Conservation (phyloP, 2,329 filamentous ascomycete genomes). For the Trichoderma polysporum region DNA sequence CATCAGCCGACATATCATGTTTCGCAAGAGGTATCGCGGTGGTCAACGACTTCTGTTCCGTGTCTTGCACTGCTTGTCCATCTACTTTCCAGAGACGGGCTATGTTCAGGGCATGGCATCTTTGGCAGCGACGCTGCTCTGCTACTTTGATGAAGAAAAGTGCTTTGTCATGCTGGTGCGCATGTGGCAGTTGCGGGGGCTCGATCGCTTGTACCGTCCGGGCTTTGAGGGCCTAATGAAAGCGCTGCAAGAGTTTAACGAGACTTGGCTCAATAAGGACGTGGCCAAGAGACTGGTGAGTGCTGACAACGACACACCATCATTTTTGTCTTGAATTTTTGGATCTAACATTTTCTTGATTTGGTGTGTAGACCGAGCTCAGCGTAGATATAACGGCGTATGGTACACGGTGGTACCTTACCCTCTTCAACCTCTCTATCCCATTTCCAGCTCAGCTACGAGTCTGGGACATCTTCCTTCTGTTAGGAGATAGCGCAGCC, state of each 20-base stretch:
- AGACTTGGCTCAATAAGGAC: conserved; percentile 77
- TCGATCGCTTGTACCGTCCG: conserved; percentile 78
- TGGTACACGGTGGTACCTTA: conserved; percentile 95
- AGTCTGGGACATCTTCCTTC: conserved; percentile 97
- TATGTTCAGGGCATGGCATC: conserved; percentile 99
- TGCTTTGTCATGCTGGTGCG: conserved; percentile 96
- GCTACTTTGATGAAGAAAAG: conserved; percentile 94
- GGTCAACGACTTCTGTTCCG: conserved; percentile 90
- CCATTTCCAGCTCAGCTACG: conserved; percentile 92
- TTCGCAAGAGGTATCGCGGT: conserved; percentile 84
- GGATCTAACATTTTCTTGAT: background rate
- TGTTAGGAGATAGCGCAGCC: conserved; percentile 59
- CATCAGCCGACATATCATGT: conserved; percentile 97
- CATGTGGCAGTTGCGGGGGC: conserved; percentile 83
- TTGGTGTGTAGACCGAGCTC: conserved; percentile 61
- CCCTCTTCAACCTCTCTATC: conserved; percentile 94
- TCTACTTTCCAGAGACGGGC: conserved; percentile 87
- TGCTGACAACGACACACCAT: conserved; percentile 24
- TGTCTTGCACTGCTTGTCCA: conserved; percentile 84
- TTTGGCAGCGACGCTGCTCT: conserved; percentile 85
- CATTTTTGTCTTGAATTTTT: background rate
- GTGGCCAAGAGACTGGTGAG: conserved; percentile 79
- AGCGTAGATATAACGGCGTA: conserved; percentile 87
- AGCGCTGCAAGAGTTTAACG: conserved; percentile 81
- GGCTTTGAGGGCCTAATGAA: conserved; percentile 87